Conservation (phyloP, 768 basidiomycete genomes). For the Psilocybe azurescens region DNA sequence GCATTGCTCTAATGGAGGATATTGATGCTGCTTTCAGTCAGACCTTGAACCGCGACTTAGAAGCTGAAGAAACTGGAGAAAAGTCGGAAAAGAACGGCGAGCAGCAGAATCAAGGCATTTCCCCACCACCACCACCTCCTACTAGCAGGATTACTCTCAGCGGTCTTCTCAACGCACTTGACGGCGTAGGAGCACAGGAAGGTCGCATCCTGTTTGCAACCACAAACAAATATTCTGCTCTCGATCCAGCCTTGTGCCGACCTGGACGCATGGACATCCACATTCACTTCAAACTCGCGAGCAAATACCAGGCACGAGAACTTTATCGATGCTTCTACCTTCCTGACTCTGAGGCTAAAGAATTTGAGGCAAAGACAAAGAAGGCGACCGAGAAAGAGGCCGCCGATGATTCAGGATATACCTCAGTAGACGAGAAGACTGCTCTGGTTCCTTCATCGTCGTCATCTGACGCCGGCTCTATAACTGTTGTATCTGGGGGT, state of each 20-base stretch:
- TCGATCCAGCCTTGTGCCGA: conserved; percentile 77
- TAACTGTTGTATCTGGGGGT: background rate
- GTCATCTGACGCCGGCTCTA: background rate
- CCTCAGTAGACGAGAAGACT: conserved; percentile 26
- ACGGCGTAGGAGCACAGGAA: conserved; percentile 81
- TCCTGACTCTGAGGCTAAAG: conserved; percentile 38
- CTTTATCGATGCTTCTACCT: conserved; percentile 75
- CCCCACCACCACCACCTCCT: conserved; percentile 24
- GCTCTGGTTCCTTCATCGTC: background rate
- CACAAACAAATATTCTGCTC: conserved; percentile 71
- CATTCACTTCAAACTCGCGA: conserved; percentile 78
- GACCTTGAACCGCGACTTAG: conserved; percentile 44
- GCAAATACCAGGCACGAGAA: conserved; percentile 66
- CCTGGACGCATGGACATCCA: conserved; percentile 85
- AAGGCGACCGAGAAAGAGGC: conserved; percentile 17
- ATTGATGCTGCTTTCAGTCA: conserved; percentile 77
- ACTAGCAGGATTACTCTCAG: conserved; percentile 61
- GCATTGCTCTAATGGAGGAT: conserved; percentile 84
- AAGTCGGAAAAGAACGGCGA: conserved; percentile 18
- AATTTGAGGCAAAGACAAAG: conserved; percentile 25
- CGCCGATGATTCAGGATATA: conserved; percentile 27
- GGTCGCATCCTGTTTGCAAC: conserved; percentile 84
- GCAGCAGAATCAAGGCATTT: conserved; percentile 6
- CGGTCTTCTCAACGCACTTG: conserved; percentile 79
- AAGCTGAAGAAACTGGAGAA: conserved; percentile 18